Evolutionary conservation across 768 basidiomycete species (phyloP), one percentile per base, ranked within the genome.

Genomic region (Gyrodon lividus): DNA sequence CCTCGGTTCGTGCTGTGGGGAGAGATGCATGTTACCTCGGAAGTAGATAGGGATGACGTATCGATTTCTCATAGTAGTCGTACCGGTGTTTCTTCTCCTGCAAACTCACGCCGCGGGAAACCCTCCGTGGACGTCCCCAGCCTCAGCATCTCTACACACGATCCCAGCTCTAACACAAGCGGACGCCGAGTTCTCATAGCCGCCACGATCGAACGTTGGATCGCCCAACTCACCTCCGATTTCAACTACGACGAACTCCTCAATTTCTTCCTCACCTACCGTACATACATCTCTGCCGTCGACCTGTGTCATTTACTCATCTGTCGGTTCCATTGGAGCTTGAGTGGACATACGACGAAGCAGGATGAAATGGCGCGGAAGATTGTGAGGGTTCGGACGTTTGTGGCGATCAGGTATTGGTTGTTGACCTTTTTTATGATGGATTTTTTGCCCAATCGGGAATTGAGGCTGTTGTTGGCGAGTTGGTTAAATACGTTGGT

Each of bases 1-100:
- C 92, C 93, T 14, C 81, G 92, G 0, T 95, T 95, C 63, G 90
- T 93, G 33, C 84, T 96, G 7, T 97, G 93, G 93, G 92, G 90
- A 23, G 82, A 84, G 58, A 70, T 77, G 13, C 59, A 71, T 20
- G 51, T 65, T 4, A 67, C 67, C 5, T 47, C 60, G 1, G 67
- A 70, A 5, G 35, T 43, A 6, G 68, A 71, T 38, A 70, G 69
- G 37, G 74, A 77, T 43, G 70, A 74, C 39, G 20, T 65, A n/a
- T 74, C 75, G 1, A 56, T 70, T 26, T 74, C 73, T 6, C 72
- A 73, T 31, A 65, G 67, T 17, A 73, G 72, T 55, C 68, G 61
- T 26, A 66, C 68, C 1, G 74, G 76, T 38, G 37, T 70, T 13
- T 74, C 77, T 5, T 71, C 76, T 4, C 70, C 73, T 9, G 57